A percentile compares a stretch with the other conserved stretches of the same genome.
Conservation (phyloP, 768 basidiomycete genomes). For the Calocybe cyanea region DNA sequence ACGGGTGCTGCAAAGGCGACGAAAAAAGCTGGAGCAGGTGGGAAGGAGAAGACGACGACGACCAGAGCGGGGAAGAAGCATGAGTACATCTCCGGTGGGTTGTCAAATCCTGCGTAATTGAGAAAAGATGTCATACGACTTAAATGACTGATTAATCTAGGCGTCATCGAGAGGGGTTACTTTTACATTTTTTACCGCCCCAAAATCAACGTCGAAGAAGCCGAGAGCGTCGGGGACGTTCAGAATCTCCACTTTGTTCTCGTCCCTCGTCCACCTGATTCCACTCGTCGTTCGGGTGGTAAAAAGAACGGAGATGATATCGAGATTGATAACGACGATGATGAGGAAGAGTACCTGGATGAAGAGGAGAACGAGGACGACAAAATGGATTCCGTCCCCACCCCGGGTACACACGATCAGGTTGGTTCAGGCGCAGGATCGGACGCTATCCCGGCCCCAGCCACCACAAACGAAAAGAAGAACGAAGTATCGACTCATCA, state of each 20-base stretch:
- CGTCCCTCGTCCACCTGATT: slow-evolving; percentile 49
- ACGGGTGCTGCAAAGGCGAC: no score
- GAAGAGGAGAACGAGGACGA: slow-evolving; percentile 22
- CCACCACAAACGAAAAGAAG: slow-evolving; percentile 26
- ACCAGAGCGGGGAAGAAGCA: no score
- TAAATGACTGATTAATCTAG: no score
- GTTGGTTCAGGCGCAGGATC: slow-evolving; percentile 38
- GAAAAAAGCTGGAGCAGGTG: no score
- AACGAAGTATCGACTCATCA: slow-evolving; percentile 48
- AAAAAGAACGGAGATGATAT: slow-evolving; percentile 7
- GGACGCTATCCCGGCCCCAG: slow-evolving; percentile 45
- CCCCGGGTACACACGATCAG: no score
- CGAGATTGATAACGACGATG: slow-evolving; percentile 7
- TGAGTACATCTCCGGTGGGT: no score
- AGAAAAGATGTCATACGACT: no score
- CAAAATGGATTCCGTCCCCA: slow-evolving; percentile 27
- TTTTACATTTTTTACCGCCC: slow-evolving; percentile 67
- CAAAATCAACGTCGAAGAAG: slow-evolving; percentile 49
- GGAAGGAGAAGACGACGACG: no score
- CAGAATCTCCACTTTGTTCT: slow-evolving; percentile 58
- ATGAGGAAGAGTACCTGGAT: no score
- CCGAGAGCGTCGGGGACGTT: slow-evolving; percentile 53
- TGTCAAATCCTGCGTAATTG: no score
- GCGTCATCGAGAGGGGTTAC: slow-evolving; percentile 55
- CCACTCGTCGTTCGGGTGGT: slow-evolving; percentile 19